Conservation (phyloP, 768 basidiomycete species). For the Boletus rubropictus region DNA sequence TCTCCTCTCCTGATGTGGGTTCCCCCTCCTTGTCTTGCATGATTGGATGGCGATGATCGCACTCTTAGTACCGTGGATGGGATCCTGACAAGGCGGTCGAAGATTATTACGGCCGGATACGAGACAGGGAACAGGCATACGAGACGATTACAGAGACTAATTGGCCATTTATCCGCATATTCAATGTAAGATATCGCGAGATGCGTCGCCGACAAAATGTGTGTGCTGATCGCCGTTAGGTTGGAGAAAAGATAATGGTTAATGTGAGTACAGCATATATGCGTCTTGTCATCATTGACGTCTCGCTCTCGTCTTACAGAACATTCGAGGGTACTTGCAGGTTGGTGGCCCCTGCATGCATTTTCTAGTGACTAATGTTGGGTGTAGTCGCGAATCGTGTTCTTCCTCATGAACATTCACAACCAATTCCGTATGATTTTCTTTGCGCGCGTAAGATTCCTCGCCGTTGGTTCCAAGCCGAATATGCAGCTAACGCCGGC, state of each 20-base stretch:
- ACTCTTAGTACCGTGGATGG: constrained; percentile 79
- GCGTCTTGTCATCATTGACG: not conserved
- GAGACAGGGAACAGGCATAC: constrained; percentile 81
- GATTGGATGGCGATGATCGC: not conserved
- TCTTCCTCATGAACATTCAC: constrained; percentile 99
- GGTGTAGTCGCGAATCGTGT: constrained; percentile 83
- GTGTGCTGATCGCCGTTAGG: constrained; percentile 38
- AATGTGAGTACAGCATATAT: constrained; percentile 51
- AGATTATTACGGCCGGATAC: constrained; percentile 89
- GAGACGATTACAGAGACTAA: constrained; percentile 87
- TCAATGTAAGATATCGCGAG: constrained; percentile 55
- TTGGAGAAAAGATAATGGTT: constrained; percentile 93
- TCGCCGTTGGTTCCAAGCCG: not conserved
- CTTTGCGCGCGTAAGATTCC: constrained; percentile 78
- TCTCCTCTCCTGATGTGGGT: constrained; percentile 94
- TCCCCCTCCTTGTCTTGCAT: not conserved
- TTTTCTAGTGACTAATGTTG: not conserved
- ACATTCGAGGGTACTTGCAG: constrained; percentile 86
- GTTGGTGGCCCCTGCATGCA: constrained; percentile 32
- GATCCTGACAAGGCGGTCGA: constrained; percentile 85
- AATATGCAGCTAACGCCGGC: not conserved
- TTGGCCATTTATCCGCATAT: constrained; percentile 91
- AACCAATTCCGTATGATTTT: constrained; percentile 90
- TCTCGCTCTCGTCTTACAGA: constrained; percentile 34
- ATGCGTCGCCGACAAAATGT: not conserved